These are phyloP conservation scores for Limonium bicolor DNA, from an alignment of 148 eudicot species.

Conservation along the genomic window DNA sequence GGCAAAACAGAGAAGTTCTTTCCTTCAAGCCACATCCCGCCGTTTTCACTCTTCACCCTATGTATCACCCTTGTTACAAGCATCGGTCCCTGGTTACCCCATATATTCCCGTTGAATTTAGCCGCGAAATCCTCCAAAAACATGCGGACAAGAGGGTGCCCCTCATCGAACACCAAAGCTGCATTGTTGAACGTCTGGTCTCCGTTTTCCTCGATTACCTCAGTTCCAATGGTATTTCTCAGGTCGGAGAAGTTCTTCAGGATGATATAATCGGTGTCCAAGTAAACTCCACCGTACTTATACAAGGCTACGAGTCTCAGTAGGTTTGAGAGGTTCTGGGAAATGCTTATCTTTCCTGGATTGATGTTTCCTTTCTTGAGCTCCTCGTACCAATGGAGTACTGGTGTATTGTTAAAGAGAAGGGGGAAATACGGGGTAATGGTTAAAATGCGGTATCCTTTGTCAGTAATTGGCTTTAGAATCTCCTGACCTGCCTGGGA, in stretches of 20 bases:
- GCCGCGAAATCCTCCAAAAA: constrained; percentile 2
- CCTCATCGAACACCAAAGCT: constrained; percentile 2
- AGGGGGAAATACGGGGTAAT: background rate
- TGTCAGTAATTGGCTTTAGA: background rate
- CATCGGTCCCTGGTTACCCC: constrained; percentile 1
- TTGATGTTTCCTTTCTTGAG: constrained; percentile 3
- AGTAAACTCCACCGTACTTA: constrained; percentile 3
- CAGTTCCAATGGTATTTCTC: background rate
- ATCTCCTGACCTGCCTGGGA: background rate
- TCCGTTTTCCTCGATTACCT: background rate
- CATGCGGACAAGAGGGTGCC: background rate
- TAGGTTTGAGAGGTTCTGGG: constrained; percentile 3
- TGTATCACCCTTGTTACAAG: background rate
- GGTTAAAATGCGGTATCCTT: background rate
- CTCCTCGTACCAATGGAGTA: background rate
- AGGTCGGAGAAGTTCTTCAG: background rate
- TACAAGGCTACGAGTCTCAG: constrained; percentile 1
- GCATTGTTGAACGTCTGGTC: background rate
- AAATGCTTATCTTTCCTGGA: background rate
- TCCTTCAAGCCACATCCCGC: background rate
- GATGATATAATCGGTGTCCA: constrained; percentile 4
- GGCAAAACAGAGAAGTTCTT: constrained; percentile 2
- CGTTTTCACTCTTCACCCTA: too few species aligned
- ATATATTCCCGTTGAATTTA: background rate
- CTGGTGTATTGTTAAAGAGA: constrained; percentile 3